phyloP scores from a whole-genome alignment of 768 basidiomycete species.

The Fomitopsis serialis region DNA sequence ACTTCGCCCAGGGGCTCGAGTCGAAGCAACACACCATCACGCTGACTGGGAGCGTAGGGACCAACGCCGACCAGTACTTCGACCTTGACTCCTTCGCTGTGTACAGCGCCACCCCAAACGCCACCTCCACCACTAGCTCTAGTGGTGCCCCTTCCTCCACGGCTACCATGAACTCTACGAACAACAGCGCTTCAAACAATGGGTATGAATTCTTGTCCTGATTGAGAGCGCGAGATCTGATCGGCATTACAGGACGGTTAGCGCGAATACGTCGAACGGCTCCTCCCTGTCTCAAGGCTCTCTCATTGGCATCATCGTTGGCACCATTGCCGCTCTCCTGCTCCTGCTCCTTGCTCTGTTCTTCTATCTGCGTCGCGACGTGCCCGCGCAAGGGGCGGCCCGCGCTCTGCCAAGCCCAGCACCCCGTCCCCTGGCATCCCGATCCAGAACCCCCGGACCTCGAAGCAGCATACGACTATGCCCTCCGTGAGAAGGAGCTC shows the following conservation, averaged over 20 bases:
- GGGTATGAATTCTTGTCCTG: not conserved
- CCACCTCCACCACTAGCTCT: not conserved
- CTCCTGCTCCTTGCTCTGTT: slow-evolving; percentile 5
- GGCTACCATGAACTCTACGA: not conserved
- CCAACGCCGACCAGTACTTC: not conserved
- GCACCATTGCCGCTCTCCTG: slow-evolving; percentile 4
- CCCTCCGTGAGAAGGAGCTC: not conserved
- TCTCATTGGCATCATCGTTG: slow-evolving; percentile 9
- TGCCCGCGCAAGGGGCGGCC: not conserved
- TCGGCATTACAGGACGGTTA: not conserved
- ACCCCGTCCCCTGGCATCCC: slow-evolving; percentile 9
- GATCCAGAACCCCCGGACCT: slow-evolving; percentile 11
- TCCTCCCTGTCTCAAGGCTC: slow-evolving; percentile 9
- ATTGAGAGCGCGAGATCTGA: not conserved
- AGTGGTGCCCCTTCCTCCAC: not conserved
- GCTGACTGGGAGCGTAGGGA: not conserved
- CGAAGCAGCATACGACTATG: slow-evolving; percentile 8
- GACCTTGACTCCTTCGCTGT: slow-evolving; percentile 1
- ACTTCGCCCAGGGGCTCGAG: slow-evolving; percentile 1
- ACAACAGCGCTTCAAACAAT: not conserved
- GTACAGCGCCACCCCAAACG: not conserved
- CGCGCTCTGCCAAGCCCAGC: not conserved
- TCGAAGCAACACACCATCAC: slow-evolving; percentile 1
- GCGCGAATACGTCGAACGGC: not conserved
- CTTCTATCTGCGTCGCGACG: slow-evolving; percentile 8